Conservation (phyloP, 2,329 filamentous ascomycete genomes). For the Ascochyta fabae region DNA sequence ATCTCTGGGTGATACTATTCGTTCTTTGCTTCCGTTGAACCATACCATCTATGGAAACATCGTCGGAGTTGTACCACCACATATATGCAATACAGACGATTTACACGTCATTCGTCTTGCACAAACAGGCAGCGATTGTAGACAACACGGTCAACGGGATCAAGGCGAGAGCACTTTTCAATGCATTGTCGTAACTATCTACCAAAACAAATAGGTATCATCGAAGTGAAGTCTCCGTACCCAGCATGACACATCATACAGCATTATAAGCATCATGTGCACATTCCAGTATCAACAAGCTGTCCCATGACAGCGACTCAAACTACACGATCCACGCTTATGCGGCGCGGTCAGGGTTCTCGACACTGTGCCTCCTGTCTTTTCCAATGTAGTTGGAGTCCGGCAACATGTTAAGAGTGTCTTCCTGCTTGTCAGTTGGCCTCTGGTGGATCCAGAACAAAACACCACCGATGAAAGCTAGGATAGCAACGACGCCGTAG, state of each 20-base stretch:
- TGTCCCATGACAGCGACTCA: too few species aligned
- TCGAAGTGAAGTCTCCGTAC: not conserved
- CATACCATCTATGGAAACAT: too few species aligned
- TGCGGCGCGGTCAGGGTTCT: conserved; percentile 24
- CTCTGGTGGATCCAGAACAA: conserved; percentile 74
- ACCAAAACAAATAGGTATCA: conserved; percentile 19
- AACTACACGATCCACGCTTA: not conserved
- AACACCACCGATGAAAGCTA: conserved; percentile 67
- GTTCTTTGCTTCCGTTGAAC: too few species aligned
- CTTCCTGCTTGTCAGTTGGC: conserved; percentile 70
- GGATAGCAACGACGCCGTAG: conserved; percentile 68
- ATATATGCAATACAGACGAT: too few species aligned
- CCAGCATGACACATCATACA: not conserved
- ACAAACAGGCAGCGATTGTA: too few species aligned
- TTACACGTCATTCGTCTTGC: too few species aligned
- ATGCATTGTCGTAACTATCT: conserved; percentile 6
- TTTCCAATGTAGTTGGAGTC: conserved; percentile 45
- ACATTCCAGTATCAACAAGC: not conserved
- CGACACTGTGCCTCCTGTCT: conserved; percentile 37
- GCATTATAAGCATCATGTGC: not conserved
- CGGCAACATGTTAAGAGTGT: conserved; percentile 68
- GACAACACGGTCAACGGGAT: not conserved
- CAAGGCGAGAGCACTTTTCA: conserved; percentile 1
- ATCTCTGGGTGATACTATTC: too few species aligned
- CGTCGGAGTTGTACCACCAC: too few species aligned